These are phyloP conservation scores for Remersonia thermophila DNA, from an alignment of 2,329 filamentous ascomycete species.

Conservation along the genomic window DNA sequence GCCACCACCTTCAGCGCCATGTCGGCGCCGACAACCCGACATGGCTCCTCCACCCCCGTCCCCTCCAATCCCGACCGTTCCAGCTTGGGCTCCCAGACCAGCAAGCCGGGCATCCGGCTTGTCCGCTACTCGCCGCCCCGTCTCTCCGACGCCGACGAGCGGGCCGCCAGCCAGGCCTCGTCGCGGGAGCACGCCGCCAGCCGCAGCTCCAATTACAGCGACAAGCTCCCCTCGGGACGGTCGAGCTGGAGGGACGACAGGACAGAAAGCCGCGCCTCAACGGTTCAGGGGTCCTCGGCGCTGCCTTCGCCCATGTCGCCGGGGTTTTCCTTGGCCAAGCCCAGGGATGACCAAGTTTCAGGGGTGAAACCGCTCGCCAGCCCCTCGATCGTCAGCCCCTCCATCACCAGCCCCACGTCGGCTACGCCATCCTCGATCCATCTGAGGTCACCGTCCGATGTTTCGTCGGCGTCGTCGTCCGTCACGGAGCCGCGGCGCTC, in stretches of 20 bases:
- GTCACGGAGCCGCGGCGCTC: background rate
- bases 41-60: conserved; percentile 24
- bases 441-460: conserved; percentile 26
- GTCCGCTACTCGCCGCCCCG: conserved; percentile 38
- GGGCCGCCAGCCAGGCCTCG: conserved; percentile 17
- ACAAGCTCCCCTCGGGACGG: conserved; percentile 10
- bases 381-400: conserved; percentile 20
- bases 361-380: conserved; percentile 28
- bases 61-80: conserved; percentile 26
- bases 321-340: conserved; percentile 25
- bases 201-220: conserved; percentile 12
- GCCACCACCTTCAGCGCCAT: conserved; percentile 18
- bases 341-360: conserved; percentile 32
- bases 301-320: conserved; percentile 24
- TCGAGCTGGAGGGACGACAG: conserved; percentile 13
- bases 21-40: conserved; percentile 20
- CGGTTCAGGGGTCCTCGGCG: conserved; percentile 21
- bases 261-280: conserved; percentile 10
- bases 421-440: conserved; percentile 24
- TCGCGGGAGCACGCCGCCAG: conserved; percentile 14
- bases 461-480: conserved; percentile 6
- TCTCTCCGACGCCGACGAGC: conserved; percentile 22
- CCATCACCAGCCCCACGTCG: no score
- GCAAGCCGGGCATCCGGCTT: conserved; percentile 32
- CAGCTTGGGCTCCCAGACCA: conserved; percentile 29